Conservation (phyloP, 2,329 filamentous ascomycete genomes). For the Monilinia vaccinii-corymbosi region DNA sequence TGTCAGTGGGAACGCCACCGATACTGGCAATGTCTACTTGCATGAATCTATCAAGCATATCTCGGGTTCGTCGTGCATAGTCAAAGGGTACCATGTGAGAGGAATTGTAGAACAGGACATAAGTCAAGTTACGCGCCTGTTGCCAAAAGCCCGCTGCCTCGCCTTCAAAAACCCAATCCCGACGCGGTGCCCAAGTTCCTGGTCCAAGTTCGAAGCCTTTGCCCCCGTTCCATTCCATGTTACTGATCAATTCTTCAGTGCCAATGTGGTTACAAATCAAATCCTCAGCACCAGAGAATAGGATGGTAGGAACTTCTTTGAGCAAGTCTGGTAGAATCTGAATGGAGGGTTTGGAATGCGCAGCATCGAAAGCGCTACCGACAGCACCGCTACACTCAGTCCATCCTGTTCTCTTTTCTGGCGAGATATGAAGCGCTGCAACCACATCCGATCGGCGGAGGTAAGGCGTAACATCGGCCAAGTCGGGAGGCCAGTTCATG, state of each 20-base stretch:
- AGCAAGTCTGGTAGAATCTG: slow-evolving; percentile 70
- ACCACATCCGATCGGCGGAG: slow-evolving; percentile 73
- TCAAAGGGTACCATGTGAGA: slow-evolving; percentile 99
- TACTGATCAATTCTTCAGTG: slow-evolving; percentile 83
- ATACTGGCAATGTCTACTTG: slow-evolving; percentile 84
- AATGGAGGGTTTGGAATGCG: slow-evolving; percentile 63
- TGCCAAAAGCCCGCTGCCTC: slow-evolving; percentile 87
- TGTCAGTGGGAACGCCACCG: slow-evolving; percentile 61
- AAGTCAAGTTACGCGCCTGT: slow-evolving; percentile 87
- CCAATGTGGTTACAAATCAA: slow-evolving; percentile 96
- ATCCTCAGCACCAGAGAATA: slow-evolving; percentile 92
- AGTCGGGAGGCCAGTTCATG: slow-evolving; percentile 96
- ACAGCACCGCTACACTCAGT: slow-evolving; percentile 80
- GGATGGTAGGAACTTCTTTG: slow-evolving; percentile 64
- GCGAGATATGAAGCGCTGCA: slow-evolving; percentile 71
- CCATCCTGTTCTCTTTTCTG: slow-evolving; percentile 81
- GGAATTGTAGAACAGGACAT: slow-evolving; percentile 89
- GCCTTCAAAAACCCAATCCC: slow-evolving; percentile 89
- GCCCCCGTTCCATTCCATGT: slow-evolving; percentile 84
- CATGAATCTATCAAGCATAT: slow-evolving; percentile 98
- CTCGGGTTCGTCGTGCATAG: slow-evolving; percentile 72
- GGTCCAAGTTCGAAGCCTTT: slow-evolving; percentile 84
- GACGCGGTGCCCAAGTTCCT: slow-evolving; percentile 83
- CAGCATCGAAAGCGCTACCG: slow-evolving; percentile 57
- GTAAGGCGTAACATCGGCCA: slow-evolving; percentile 70